Evolutionary conservation across 73 alveolate species (phyloP), one percentile per base, ranked within the genome.

Genomic region (Blepharisma stoltei): DNA sequence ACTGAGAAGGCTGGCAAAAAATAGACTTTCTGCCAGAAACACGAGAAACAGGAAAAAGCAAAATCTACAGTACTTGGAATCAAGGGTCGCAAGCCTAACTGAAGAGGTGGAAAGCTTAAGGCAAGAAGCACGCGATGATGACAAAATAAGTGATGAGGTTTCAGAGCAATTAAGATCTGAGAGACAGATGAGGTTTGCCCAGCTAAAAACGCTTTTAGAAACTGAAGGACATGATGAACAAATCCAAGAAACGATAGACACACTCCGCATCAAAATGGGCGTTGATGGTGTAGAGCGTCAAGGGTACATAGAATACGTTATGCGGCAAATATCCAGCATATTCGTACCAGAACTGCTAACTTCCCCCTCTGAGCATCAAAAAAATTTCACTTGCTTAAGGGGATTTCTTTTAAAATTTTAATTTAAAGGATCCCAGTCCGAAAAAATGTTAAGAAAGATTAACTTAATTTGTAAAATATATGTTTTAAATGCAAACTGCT

Each of bases 21-120:
- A 60, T 38, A 14, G 73, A 60, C 1, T 14, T 14, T 60, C 73
- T 9, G 73, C 73, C 38, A 60, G 47, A 60, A 60, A 60, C 23
- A 60, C 73, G 0, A 14, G 73, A 60, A 60, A 60, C 14, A 60
- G 23, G 73, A 60, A 60, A 60, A 60, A 60, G 4, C 48, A 60
- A 25, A n/a, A 60, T 8, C 46, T 60, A 9, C 46, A 60, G 46
- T 25, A 18, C 18, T 38, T 60, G 37, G 73, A 60, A 25, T 14
- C 14, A 5, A 14, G 73, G 11, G 73, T 60, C 5, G 73, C 73
- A 14, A 38, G 23, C 18, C 23, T 60, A 4, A 60, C 73, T 18
- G 73, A 60, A 60, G 73, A 60, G 23, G 73, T 60, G 18, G 73
- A 60, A 60, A 20, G 18, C 2, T 25, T 60, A 60, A 60, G 73